Base-by-base conservation (phyloP, 176 grass and related monocot species). In the Alloteropsis semialata region DNA sequence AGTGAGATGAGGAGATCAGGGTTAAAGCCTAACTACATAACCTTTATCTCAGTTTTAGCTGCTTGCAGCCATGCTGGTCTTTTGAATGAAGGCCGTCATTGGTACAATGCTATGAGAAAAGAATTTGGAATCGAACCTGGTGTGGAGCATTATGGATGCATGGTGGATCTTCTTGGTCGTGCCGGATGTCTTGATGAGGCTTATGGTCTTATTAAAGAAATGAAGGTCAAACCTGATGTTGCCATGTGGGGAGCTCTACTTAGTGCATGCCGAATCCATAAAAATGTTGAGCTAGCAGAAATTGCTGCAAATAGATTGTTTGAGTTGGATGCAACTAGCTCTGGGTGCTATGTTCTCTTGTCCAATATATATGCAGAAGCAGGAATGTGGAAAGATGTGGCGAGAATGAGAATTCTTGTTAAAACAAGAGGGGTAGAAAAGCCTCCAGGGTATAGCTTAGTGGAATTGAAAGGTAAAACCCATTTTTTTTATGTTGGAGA, bases 401-500 rank as follows among this genome's bases (percentile, higher is more conserved):
- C 94, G 74, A 88, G 74, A 75, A 90, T 92, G 43, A 94, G 89
- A 86, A 37, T 90, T 82, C 34, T 97, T 34, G 80, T 97, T 72
- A 97, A 94, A 78, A 92, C 59, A 70, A 92, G 75, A 79, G 76
- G 88, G 45, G 81, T 97, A 78, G 82, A 90, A 80, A 97, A 94
- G 36, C 89, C 94, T 86, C 87, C 88, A 54, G 94, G 94, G 68
- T 94, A 97, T 63, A 97, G 94, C 84, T 88, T 80, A 5, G 88
- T 97, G 43, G 94, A 97, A 51, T 72, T 94, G 63, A 97, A 87
- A 87, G 92, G 94, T 56, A 83, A 74, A 85, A 94, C 74, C 64
- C 92, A 97, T 90, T 78, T 90, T 10, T 97, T 97, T 87, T 92
- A 92, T 68, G 94, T 97, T 90, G 94, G 94, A 42, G 94, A 97